Base-by-base conservation (phyloP, 495 filamentous ascomycete species). In the Amniculicola lignicola region DNA sequence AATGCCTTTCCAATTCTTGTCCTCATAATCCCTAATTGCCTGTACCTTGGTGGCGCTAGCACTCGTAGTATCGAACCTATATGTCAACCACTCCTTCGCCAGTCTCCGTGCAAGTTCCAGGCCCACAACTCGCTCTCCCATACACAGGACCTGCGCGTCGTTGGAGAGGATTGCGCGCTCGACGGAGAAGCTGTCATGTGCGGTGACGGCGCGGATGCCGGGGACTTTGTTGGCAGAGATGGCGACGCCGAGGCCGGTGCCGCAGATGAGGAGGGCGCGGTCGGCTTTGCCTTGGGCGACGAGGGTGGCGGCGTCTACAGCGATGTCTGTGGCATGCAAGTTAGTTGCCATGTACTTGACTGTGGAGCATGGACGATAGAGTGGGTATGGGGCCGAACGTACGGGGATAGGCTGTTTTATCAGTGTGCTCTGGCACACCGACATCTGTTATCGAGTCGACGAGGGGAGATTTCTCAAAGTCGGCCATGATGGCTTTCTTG, bases 321-420 rank as follows among this genome's bases (percentile, higher is more conserved):
- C 88, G 47, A 87, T 78, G 74, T 89, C 85, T 2, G n/a, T n/a
- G n/a, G n/a, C n/a, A n/a, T n/a, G n/a, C n/a, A n/a, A n/a, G n/a
- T n/a, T n/a, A n/a, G n/a, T n/a, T n/a, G n/a, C n/a, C n/a, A n/a
- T n/a, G n/a, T n/a, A n/a, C n/a, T n/a, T n/a, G n/a, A n/a, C n/a
- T n/a, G n/a, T n/a, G n/a, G n/a, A n/a, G n/a, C n/a, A n/a, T n/a
- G n/a, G n/a, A n/a, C n/a, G n/a, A n/a, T n/a, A n/a, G n/a, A n/a
- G n/a, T n/a, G n/a, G n/a, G n/a, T n/a, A n/a, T n/a, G n/a, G n/a
- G n/a, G n/a, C n/a, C n/a, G n/a, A n/a, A n/a, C n/a, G n/a, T n/a
- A n/a, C n/a, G n/a, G n/a, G 89, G 88, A 68, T 94, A 94, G 35
- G 87, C 86, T 9, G 86, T 92, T 69, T 88, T 89, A 78, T 92